Evolutionary conservation across 2,329 filamentous ascomycete genomes (phyloP), one percentile per base, ranked within the genome.

Genomic region (Apiospora marii): DNA sequence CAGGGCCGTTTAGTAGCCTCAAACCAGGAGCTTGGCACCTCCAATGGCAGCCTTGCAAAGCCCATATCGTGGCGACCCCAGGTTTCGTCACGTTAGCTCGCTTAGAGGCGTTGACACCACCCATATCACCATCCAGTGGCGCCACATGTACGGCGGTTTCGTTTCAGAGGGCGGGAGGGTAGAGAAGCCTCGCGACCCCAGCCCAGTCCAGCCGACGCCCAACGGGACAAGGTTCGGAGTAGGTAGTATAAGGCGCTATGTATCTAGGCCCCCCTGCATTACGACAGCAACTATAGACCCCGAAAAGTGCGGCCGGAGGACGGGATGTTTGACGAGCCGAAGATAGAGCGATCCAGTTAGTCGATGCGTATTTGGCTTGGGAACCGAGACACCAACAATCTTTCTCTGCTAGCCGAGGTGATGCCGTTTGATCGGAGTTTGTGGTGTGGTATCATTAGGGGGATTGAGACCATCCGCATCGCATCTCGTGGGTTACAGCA

Each of bases 11-110:
- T 37, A 64, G 34, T 41, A 41, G 58, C 58, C 58, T 41, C 34
- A 64, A 64, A 41, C 58, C 58, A 64, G 58, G 30, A 12, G 58
- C 58, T 64, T 64, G 58, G 58, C 58, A 64, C 58, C 22, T 64
- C 58, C 58, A 64, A 64, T 64, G 19, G 6, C 34, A 64, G 58
- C 58, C 30, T 37, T 34, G 58, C 7, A 64, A 41, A 64, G 58
- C 19, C 58, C 30, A 64, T 64, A 64, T 64, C 22, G 58, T 22
- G 58, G 58, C 58, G 41, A 64, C 34, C 58, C 58, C 58, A 64
- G 58, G 58, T 64, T 64, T n/a, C 58, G 58, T 64, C 34, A 41
- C 58, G 30, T 41, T 64, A 41, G 58, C 58, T 64, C 58, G 58
- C 58, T 64, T 64, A 64, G 34, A 64, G 58, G 22, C 10, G 19